Evolutionary conservation across 1,284 basidiomycete genomes (phyloP).

Genomic region (Rhodotorula sp.): DNA sequence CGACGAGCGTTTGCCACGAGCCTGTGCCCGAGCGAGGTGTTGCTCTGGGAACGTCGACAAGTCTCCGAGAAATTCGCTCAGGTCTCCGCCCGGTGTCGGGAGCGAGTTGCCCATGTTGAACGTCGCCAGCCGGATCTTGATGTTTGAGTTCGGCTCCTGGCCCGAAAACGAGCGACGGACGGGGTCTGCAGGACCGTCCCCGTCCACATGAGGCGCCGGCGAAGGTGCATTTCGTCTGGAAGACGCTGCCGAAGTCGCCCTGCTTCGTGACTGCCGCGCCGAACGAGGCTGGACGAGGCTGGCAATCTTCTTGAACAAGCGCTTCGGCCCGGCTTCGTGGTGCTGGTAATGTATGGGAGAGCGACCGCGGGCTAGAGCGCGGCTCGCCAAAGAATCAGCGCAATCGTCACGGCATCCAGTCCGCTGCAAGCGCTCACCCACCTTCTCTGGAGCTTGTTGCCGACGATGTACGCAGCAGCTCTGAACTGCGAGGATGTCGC

Average conservation of each 20-base stretch:
- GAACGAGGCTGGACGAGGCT: conserved; percentile 11
- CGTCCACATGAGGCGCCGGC: conserved; percentile 4
- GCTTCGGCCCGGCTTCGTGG: conserved; percentile 13
- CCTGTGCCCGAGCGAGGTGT: conserved; percentile 3
- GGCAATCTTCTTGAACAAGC: conserved; percentile 10
- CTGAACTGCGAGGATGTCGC: neutral
- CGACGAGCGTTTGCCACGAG: conserved; percentile 17
- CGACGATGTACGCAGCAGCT: neutral
- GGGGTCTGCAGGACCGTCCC: neutral
- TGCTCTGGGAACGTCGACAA: conserved; percentile 8
- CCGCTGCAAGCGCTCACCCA: neutral
- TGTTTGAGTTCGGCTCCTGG: neutral
- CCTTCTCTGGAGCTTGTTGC: neutral
- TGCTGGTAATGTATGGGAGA: conserved; percentile 17
- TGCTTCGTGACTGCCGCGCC: neutral
- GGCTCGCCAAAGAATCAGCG: too few relatives aligned
- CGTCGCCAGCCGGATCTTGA: conserved; percentile 40
- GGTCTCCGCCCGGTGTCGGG: conserved; percentile 36
- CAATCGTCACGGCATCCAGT: neutral
- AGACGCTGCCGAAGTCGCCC: neutral
- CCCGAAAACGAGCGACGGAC: neutral
- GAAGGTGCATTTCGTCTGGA: neutral
- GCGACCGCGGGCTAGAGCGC: neutral
- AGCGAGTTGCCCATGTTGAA: conserved; percentile 44
- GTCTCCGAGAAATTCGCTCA: conserved; percentile 43